phyloP scores from a whole-genome alignment of 805 yeast genomes.

The Barnettozyma siamensis region DNA sequence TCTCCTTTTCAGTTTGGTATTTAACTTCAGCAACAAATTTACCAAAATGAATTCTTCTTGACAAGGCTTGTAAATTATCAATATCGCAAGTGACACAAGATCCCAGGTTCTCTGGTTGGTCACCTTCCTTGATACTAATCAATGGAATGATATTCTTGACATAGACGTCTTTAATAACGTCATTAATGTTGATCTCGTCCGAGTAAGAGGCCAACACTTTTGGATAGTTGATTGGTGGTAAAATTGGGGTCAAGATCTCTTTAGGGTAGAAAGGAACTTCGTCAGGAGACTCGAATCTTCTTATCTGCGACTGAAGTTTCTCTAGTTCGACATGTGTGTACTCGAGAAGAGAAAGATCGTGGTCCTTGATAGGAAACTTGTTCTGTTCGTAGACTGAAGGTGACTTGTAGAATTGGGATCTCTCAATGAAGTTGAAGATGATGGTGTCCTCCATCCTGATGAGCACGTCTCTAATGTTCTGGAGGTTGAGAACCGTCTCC shows the following conservation, averaged over 20 bases:
- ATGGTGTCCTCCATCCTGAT: conserved; percentile 96
- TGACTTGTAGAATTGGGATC: conserved; percentile 79
- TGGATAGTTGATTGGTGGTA: conserved; percentile 80
- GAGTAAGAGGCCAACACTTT: conserved; percentile 68
- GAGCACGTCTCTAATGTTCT: conserved; percentile 77
- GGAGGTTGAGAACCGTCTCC: conserved; percentile 70
- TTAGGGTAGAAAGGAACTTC: conserved; percentile 85
- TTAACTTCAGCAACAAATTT: conserved; percentile 97
- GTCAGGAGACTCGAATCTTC: conserved; percentile 93
- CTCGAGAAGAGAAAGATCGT: conserved; percentile 78
- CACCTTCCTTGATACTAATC: conserved; percentile 59
- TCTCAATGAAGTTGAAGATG: conserved; percentile 84
- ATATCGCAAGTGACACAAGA: conserved; percentile 82
- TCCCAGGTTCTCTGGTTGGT: conserved; percentile 82
- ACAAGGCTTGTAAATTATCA: conserved; percentile 79
- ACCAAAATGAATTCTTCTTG: conserved; percentile 94
- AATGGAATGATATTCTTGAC: conserved; percentile 70
- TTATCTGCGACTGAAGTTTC: conserved; percentile 65
- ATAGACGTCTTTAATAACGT: conserved; percentile 61
- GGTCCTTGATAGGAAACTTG: conserved; percentile 56
- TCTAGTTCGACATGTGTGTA: conserved; percentile 80
- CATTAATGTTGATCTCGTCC: conserved; percentile 70
- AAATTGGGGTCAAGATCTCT: conserved; percentile 53
- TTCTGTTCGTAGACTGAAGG: conserved; percentile 65
- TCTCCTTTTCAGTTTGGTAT: conserved; percentile 60